Evolutionary conservation across 768 basidiomycete species (phyloP).

Genomic region (Tulasnella sp.): DNA sequence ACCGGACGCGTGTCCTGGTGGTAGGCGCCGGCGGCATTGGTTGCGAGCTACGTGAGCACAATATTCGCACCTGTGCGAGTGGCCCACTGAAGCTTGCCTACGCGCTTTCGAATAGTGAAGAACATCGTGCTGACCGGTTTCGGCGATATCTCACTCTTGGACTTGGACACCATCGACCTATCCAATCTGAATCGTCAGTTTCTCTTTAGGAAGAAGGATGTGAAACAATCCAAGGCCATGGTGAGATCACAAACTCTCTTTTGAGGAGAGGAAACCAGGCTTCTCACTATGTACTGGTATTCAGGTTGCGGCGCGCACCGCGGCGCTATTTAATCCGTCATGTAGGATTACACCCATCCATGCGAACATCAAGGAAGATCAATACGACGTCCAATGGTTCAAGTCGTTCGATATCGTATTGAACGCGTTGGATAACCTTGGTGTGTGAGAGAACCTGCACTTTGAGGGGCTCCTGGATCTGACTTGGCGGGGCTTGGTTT

Average conservation of each 20-base stretch:
- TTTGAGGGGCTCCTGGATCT: neutral
- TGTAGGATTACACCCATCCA: conserved; percentile 81
- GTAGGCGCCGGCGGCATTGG: conserved; percentile 98
- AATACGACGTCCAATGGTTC: conserved; percentile 88
- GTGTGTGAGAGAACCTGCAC: conserved; percentile 33
- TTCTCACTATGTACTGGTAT: neutral
- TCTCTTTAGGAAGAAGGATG: conserved; percentile 91
- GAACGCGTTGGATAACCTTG: conserved; percentile 93
- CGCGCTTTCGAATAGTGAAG: conserved; percentile 57
- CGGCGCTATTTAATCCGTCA: conserved; percentile 74
- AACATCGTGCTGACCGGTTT: conserved; percentile 91
- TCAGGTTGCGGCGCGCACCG: conserved; percentile 75
- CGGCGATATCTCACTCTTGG: conserved; percentile 81
- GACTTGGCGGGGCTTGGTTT: neutral
- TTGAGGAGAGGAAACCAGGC: neutral
- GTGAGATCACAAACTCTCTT: conserved; percentile 31
- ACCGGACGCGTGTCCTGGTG: conserved; percentile 44
- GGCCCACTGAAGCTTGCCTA: neutral
- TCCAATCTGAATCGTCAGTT: conserved; percentile 97
- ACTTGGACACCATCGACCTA: conserved; percentile 96
- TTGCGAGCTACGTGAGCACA: conserved; percentile 76
- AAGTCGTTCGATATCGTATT: conserved; percentile 81
- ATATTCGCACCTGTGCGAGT: neutral
- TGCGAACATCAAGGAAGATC: conserved; percentile 88
- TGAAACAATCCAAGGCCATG: conserved; percentile 91